A percentile compares a stretch with the other conserved stretches of the same genome.
Evolutionary conservation across 495 filamentous ascomycete species (phyloP).

Genomic region (Aspergillus saccharolyticus): DNA sequence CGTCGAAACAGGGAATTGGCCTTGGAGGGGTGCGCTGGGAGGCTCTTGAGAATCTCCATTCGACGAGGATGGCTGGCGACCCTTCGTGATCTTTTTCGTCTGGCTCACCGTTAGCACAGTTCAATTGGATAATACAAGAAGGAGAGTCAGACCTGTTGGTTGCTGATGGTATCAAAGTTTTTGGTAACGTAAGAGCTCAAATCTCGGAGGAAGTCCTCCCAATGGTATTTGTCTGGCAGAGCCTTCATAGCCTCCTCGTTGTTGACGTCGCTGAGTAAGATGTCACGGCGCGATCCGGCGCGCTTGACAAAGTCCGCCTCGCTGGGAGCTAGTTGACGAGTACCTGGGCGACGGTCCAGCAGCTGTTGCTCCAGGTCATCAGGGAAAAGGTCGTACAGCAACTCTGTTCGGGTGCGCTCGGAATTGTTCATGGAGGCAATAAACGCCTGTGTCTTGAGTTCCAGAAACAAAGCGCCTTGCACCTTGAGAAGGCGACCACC

Average conservation of each 20-base stretch:
- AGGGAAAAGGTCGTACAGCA: conserved; percentile 72
- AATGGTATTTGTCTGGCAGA: conserved; percentile 72
- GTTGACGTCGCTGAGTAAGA: conserved; percentile 58
- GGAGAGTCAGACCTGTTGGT: conserved; percentile 38
- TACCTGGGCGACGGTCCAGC: conserved; percentile 58
- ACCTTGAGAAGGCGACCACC: conserved; percentile 66
- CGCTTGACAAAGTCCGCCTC: conserved; percentile 71
- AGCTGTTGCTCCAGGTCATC: conserved; percentile 60
- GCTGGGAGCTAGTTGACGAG: conserved; percentile 57
- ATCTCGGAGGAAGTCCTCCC: conserved; percentile 70
- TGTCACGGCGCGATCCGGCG: conserved; percentile 58
- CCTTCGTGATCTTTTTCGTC: conserved; percentile 41
- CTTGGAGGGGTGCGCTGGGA: conserved; percentile 37
- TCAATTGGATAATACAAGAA: background rate
- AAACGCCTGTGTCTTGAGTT: conserved; percentile 82
- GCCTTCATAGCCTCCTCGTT: conserved; percentile 56
- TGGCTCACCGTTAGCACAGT: conserved; percentile 24
- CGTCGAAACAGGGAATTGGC: conserved; percentile 42
- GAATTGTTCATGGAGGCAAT: conserved; percentile 65
- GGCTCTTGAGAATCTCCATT: conserved; percentile 38
- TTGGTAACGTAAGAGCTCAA: conserved; percentile 71
- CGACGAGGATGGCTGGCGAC: conserved; percentile 39
- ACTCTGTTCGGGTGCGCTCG: conserved; percentile 58
- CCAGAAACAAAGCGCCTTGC: conserved; percentile 67
- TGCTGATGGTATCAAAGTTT: conserved; percentile 62